A percentile compares a stretch with the other conserved stretches of the same genome.
Evolutionary conservation across 164 flowering plant species (phyloP).

Genomic region (Tetrastigma voinierianum): DNA sequence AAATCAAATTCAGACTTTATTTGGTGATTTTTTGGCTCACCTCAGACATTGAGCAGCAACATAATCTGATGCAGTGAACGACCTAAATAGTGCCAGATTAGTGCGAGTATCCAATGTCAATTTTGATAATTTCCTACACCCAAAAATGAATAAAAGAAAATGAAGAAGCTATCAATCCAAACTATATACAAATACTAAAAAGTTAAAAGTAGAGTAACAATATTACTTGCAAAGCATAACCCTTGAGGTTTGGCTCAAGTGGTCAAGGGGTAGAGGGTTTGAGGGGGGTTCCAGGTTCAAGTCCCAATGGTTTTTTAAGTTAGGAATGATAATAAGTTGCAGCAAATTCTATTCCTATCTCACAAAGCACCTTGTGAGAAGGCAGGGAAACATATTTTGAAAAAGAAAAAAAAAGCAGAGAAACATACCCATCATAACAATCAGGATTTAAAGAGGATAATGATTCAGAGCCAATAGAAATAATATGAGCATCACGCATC

Average conservation of each 20-base stretch:
- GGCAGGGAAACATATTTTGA: background rate
- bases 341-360: background rate
- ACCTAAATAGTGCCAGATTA: conserved; percentile 63
- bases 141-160: conserved; percentile 1
- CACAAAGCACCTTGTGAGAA: no score
- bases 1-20: background rate
- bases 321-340: background rate
- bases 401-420: conserved; percentile 5
- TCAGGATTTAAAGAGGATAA: conserved; percentile 57
- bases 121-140: conserved; percentile 45
- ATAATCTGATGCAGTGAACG: conserved; percentile 83
- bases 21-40: conserved; percentile 34
- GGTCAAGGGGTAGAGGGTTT: no score
- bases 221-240: background rate
- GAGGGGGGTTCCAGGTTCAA: no score
- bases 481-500: conserved; percentile 88
- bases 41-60: conserved; percentile 84
- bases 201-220: no score
- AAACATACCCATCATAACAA: conserved; percentile 67
- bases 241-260: no score
- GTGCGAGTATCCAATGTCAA: conserved; percentile 75
- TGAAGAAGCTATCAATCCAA: background rate
- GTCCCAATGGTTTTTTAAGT: no score
- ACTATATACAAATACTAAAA: no score
- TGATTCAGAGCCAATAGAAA: conserved; percentile 84